Evolutionary conservation across 805 yeast genomes (phyloP).

Genomic region (Lipomyces sp.): DNA sequence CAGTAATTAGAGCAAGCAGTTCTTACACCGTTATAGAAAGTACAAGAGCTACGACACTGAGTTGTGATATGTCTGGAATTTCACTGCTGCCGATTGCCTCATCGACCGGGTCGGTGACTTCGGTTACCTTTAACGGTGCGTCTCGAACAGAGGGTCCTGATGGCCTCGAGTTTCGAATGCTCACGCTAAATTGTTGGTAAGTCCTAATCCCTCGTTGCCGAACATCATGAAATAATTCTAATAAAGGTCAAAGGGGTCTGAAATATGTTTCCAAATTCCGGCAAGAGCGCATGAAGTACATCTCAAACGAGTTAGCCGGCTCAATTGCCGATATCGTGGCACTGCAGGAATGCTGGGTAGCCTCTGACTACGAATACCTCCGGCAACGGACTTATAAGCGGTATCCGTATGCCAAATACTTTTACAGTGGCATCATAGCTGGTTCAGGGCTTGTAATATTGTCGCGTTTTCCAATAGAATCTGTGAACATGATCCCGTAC

Average conservation of each 20-base stretch:
- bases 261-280: constrained; percentile 80
- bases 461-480: constrained; percentile 80
- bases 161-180: constrained; percentile 34
- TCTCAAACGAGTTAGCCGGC: constrained; percentile 66
- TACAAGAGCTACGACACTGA: background rate
- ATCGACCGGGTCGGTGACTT: background rate
- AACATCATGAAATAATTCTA: background rate
- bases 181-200: constrained; percentile 46
- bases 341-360: constrained; percentile 93
- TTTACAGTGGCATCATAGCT: constrained; percentile 74
- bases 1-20: background rate
- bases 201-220: constrained; percentile 11
- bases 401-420: constrained; percentile 71
- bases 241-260: constrained; percentile 67
- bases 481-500: constrained; percentile 78
- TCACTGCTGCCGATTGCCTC: background rate
- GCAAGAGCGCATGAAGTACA: constrained; percentile 66
- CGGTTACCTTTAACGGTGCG: background rate
- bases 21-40: background rate
- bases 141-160: background rate
- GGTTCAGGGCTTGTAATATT: constrained; percentile 93
- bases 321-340: constrained; percentile 80
- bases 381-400: constrained; percentile 50
- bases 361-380: constrained; percentile 78
- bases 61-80: background rate